phyloP scores from a whole-genome alignment of 805 yeast species.

The Metschnikowia amazonensis region DNA sequence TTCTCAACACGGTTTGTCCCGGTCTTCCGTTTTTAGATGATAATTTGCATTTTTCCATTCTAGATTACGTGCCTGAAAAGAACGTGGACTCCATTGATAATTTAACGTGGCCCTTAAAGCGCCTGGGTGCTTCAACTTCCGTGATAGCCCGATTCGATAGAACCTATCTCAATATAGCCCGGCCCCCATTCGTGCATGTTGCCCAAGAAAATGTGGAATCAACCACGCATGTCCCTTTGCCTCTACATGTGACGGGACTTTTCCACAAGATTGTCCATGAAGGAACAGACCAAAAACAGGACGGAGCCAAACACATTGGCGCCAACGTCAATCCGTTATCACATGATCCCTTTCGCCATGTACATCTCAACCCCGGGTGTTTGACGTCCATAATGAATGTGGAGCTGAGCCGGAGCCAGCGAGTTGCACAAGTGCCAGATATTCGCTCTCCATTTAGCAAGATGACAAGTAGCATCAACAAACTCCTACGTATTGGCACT shows the following conservation, averaged over 20 bases:
- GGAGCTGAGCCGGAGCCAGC: slow-evolving; percentile 6
- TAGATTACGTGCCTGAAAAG: slow-evolving; percentile 10
- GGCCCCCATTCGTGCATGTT: slow-evolving; percentile 29
- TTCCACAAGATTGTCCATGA: slow-evolving; percentile 34
- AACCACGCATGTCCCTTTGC: slow-evolving; percentile 49
- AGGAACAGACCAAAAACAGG: slow-evolving; percentile 35
- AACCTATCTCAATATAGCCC: slow-evolving; percentile 33
- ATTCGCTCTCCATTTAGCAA: slow-evolving; percentile 29
- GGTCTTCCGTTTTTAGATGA: slow-evolving; percentile 31
- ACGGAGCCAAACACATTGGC: slow-evolving; percentile 45
- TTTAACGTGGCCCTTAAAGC: slow-evolving; percentile 27
- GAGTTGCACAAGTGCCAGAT: slow-evolving; percentile 8
- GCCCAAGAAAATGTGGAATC: slow-evolving; percentile 37
- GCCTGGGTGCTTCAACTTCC: slow-evolving; percentile 15
- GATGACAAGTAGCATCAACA: slow-evolving; percentile 31
- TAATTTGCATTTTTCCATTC: slow-evolving; percentile 31
- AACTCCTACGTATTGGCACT: slow-evolving; percentile 20
- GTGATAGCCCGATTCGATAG: slow-evolving; percentile 18
- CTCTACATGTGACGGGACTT: slow-evolving; percentile 45
- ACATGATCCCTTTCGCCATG: slow-evolving; percentile 51
- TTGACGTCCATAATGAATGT: slow-evolving; percentile 21
- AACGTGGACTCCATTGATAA: slow-evolving; percentile 10
- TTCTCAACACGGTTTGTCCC: slow-evolving; percentile 37
- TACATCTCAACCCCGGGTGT: slow-evolving; percentile 56
- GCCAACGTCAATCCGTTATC: slow-evolving; percentile 50